phyloP scores from a whole-genome alignment of 352 stramenopile species.

The Phytophthora multivora region DNA sequence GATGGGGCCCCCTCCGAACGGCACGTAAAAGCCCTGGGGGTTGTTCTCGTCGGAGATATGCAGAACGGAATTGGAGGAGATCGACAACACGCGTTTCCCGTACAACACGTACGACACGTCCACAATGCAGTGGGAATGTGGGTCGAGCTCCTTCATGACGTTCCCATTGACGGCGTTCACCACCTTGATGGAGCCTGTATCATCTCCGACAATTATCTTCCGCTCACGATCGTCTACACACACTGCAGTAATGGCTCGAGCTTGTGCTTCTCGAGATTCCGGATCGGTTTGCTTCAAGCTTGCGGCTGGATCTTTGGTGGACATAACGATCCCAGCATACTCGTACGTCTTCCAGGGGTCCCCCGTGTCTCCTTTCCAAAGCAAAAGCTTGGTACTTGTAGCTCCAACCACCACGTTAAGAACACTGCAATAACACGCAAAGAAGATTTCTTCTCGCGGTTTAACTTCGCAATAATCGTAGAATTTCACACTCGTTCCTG shows the following conservation, averaged over 20 bases:
- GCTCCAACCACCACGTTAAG: conserved; percentile 64
- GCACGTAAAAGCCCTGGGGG: conserved; percentile 69
- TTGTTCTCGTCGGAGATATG: conserved; percentile 81
- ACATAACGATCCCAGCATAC: conserved; percentile 45
- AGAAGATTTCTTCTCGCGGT: conserved; percentile 69
- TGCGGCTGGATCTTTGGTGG: conserved; percentile 11
- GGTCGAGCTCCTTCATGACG: conserved; percentile 83
- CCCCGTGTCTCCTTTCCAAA: conserved; percentile 66
- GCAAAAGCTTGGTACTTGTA: conserved; percentile 56
- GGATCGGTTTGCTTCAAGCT: conserved; percentile 17
- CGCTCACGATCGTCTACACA: conserved; percentile 84
- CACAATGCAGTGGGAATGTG: conserved; percentile 49
- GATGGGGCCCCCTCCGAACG: conserved; percentile 51
- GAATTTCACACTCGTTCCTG: conserved; percentile 44
- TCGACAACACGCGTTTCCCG: conserved; percentile 68
- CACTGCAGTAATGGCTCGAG: conserved; percentile 61
- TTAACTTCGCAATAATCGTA: conserved; percentile 69
- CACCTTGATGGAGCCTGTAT: conserved; percentile 64
- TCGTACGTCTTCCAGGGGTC: conserved; percentile 58
- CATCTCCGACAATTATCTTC: conserved; percentile 82
- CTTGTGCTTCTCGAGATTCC: conserved; percentile 22
- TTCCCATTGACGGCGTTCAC: conserved; percentile 82
- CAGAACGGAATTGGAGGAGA: conserved; percentile 58
- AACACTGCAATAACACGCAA: conserved; percentile 54
- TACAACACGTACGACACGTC: conserved; percentile 62